A percentile compares a stretch with the other conserved stretches of the same genome.
These are phyloP conservation scores for Apophysomyces trapeziformis DNA, from an alignment of 371 early-diverging fungal species.

Conservation along the genomic window DNA sequence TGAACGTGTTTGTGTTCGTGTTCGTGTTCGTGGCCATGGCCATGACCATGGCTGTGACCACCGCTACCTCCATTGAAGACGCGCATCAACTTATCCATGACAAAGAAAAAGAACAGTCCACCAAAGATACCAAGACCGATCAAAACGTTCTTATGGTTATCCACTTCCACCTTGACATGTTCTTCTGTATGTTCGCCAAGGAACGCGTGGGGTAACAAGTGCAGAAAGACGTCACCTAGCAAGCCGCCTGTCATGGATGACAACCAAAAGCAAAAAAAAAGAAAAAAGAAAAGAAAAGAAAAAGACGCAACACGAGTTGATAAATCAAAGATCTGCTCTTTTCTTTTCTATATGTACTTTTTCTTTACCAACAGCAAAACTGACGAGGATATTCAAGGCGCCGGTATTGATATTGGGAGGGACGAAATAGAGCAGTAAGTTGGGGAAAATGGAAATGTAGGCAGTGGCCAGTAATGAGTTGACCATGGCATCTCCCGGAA, in stretches of 20 bases:
- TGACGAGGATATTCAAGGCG: slow-evolving; percentile 75
- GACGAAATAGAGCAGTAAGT: slow-evolving; percentile 79
- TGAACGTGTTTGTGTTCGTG: background rate
- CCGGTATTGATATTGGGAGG: slow-evolving; percentile 78
- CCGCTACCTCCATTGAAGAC: slow-evolving; percentile 68
- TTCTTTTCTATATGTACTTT: background rate
- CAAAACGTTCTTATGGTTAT: slow-evolving; percentile 67
- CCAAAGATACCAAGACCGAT: slow-evolving; percentile 78
- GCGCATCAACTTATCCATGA: slow-evolving; percentile 87
- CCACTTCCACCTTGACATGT: slow-evolving; percentile 44
- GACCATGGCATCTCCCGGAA: slow-evolving; percentile 67
- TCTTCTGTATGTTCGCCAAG: slow-evolving; percentile 56
- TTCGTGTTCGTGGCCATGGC: slow-evolving; percentile 45
- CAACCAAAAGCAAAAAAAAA: too few species aligned
- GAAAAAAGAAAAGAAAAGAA: too few species aligned
- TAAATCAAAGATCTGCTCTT: background rate
- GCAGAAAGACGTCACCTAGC: slow-evolving; percentile 86
- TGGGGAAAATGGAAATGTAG: slow-evolving; percentile 86
- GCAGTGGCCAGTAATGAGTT: slow-evolving; percentile 80
- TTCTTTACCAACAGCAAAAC: slow-evolving; percentile 76
- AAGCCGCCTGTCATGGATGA: slow-evolving; percentile 58
- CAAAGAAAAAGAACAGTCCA: slow-evolving; percentile 75
- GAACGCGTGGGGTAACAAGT: slow-evolving; percentile 83
- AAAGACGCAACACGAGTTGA: background rate
- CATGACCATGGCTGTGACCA: slow-evolving; percentile 60